Conservation (phyloP, 257 asterid genomes). For the Forsythia suspensa region DNA sequence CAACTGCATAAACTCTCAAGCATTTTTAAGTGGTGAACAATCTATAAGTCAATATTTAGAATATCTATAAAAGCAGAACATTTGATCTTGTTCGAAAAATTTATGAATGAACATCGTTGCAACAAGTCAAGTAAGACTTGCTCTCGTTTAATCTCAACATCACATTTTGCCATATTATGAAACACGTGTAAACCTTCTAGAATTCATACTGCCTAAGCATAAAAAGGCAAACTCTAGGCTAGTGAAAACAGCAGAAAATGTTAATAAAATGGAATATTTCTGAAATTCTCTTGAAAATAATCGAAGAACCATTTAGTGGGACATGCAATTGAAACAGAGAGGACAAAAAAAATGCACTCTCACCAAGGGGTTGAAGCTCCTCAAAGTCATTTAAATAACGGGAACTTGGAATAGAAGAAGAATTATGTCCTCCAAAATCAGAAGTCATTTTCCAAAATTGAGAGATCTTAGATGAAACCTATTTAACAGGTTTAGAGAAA, state of each 20-base stretch:
- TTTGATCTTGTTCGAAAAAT: background rate
- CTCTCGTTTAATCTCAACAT: background rate
- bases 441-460: constrained; percentile 75
- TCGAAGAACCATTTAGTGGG: constrained; percentile 2
- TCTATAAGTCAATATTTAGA: background rate
- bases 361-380: constrained; percentile 96
- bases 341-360: constrained; percentile 16
- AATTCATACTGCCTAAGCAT: background rate
- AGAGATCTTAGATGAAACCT: constrained; percentile 70
- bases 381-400: constrained; percentile 89
- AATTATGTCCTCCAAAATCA: constrained; percentile 54
- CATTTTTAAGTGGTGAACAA: background rate
- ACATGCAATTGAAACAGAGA: constrained; percentile 22
- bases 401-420: constrained; percentile 63
- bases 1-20: background rate
- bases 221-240: background rate
- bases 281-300: constrained; percentile 16
- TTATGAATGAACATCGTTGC: background rate
- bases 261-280: background rate
- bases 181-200: background rate
- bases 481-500: constrained; percentile 22
- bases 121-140: background rate
- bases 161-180: background rate
- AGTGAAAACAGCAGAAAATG: background rate
- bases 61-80: background rate